Conservation (phyloP, 495 filamentous ascomycete genomes). For the Cercophora sp. region DNA sequence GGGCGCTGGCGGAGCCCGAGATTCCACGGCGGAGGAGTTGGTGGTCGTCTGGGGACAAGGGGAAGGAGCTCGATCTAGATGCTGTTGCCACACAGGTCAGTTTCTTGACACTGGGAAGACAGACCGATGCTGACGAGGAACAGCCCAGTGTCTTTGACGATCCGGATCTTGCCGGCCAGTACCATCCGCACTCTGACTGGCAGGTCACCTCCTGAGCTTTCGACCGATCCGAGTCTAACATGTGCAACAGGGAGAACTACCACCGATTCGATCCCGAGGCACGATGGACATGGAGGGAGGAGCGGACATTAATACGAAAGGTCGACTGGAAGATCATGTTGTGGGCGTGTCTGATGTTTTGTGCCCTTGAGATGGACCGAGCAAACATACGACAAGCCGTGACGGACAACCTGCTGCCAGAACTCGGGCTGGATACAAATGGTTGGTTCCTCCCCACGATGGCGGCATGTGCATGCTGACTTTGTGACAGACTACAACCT, state of each 20-base stretch:
- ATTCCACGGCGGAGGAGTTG: slow-evolving; percentile 7
- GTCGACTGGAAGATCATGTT: slow-evolving; percentile 35
- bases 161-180: slow-evolving; percentile 45
- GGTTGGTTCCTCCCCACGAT: slow-evolving; percentile 30
- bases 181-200: slow-evolving; percentile 50
- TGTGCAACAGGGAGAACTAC: slow-evolving; percentile 33
- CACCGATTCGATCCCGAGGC: slow-evolving; percentile 74
- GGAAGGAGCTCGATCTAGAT: slow-evolving; percentile 14
- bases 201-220: not conserved
- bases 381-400: slow-evolving; percentile 69
- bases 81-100: slow-evolving; percentile 19
- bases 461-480: slow-evolving; percentile 7
- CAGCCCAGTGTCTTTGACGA: slow-evolving; percentile 41
- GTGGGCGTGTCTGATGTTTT: slow-evolving; percentile 76
- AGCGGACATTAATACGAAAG: slow-evolving; percentile 60
- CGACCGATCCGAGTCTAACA: not conserved
- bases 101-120: not conserved
- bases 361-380: slow-evolving; percentile 72
- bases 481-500: slow-evolving; percentile 57
- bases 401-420: slow-evolving; percentile 65
- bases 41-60: slow-evolving; percentile 14
- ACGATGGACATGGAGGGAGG: slow-evolving; percentile 67
- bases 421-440: slow-evolving; percentile 59
- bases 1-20: slow-evolving; percentile 13
- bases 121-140: not conserved